A percentile compares a stretch with the other conserved stretches of the same genome.
These are phyloP conservation scores for Bassia scoparia DNA, from an alignment of 148 eudicot species.

Conservation along the genomic window DNA sequence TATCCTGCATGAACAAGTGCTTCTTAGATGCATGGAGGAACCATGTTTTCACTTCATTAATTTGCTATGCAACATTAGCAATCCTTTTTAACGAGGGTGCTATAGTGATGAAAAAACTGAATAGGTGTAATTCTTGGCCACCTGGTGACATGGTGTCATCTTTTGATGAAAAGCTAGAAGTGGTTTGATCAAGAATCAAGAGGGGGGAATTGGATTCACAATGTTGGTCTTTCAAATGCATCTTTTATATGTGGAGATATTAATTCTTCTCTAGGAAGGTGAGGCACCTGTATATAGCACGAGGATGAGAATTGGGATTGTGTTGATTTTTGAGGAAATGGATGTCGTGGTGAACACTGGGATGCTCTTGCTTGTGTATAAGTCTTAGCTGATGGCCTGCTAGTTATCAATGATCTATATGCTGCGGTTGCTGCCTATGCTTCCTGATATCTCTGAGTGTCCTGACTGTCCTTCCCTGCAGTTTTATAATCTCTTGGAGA, in stretches of 20 bases:
- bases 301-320: not conserved
- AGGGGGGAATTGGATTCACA: conserved; percentile 33
- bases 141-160: conserved; percentile 29
- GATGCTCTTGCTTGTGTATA: conserved; percentile 9
- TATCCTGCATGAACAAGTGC: conserved; percentile 61
- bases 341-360: conserved; percentile 7
- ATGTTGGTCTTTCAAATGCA: conserved; percentile 44
- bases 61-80: conserved; percentile 39
- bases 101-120: conserved; percentile 26
- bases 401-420: not conserved
- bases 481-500: no score
- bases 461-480: no score
- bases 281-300: not conserved
- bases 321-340: not conserved
- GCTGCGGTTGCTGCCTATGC: not conserved
- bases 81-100: conserved; percentile 39
- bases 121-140: conserved; percentile 44
- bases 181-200: conserved; percentile 25
- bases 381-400: not conserved
- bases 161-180: conserved; percentile 31
- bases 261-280: conserved; percentile 84
- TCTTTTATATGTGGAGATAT: conserved; percentile 86
- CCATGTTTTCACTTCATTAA: conserved; percentile 50
- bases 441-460: no score
- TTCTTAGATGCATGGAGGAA: conserved; percentile 68